Base-by-base conservation (phyloP, 345 rosid genomes). In the Noccaea bulbosa region DNA sequence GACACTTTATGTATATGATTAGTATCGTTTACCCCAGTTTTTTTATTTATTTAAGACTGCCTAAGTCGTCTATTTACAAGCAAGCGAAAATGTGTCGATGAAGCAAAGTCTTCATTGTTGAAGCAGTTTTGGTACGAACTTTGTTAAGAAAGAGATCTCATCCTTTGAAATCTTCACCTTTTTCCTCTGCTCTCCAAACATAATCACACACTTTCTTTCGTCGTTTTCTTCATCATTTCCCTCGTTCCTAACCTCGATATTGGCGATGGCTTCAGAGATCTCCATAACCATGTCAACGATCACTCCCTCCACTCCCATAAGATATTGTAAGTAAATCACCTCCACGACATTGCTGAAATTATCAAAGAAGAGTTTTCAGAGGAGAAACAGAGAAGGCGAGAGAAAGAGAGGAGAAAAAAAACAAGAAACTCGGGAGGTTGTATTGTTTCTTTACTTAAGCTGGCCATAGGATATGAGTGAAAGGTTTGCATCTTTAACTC, bases 251-350 rank as follows among this genome's bases (percentile, higher is more conserved):
- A 62, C 61, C 5, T 30, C 40, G 54, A 83, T 32, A 62, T 58
- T 80, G 0, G 80, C 65, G 0, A 89, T 79, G 2, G 84, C 82
- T 51, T 83, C 81, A 0, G 83, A 78, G n/a, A 84, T 82, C 61
- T 87, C 90, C 12, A 63, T 52, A n/a, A 87, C 83, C 43, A 82
- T 54, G 73, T 85, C 90, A 12, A 81, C 84, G 6, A 89, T 82
- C 20, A 89, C 88, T 69, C 95, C 92, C 60, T 87, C 85, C 8
- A 89, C 77, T 3, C 90, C 88, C 90, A 89, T 81, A 41, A 84
- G 7, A 65, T 78, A 67, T 68, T 89, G 90, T 56, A 84, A 58
- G 81, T 80, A 81, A 2, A 82, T 80, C n/a, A 84, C 84, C 72
- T 89, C 96, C 0, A 81, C 66, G 15, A 86, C 87, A 44, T 86